phyloP scores from a whole-genome alignment of 108 stramenopile species.

The Nitzschia palea region DNA sequence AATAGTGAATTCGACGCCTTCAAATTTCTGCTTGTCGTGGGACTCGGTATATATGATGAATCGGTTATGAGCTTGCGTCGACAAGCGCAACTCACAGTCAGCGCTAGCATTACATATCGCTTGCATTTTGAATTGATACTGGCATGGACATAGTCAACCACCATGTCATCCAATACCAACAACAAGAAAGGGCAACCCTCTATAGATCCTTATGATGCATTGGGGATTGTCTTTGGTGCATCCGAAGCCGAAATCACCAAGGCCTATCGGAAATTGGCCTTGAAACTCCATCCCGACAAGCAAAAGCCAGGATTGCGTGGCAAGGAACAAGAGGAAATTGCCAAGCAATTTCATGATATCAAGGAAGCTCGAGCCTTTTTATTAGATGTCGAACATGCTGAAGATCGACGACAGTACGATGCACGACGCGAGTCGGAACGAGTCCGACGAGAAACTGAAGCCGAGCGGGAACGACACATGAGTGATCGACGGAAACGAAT shows the following conservation, averaged over 20 bases:
- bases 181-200: slow-evolving; percentile 50
- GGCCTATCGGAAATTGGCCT: slow-evolving; percentile 77
- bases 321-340: slow-evolving; percentile 9
- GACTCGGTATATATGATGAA: too few relatives aligned
- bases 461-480: slow-evolving; percentile 65
- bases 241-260: slow-evolving; percentile 72
- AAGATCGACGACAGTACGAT: slow-evolving; percentile 54
- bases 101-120: neutral
- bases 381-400: slow-evolving; percentile 58
- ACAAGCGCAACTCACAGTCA: too few relatives aligned
- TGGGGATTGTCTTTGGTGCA: slow-evolving; percentile 51
- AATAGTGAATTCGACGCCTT: too few relatives aligned
- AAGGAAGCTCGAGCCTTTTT: slow-evolving; percentile 65
- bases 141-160: neutral
- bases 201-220: slow-evolving; percentile 68
- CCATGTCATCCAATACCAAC: slow-evolving; percentile 17
- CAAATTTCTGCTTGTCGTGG: too few relatives aligned
- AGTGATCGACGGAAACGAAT: slow-evolving; percentile 62
- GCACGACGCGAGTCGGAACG: slow-evolving; percentile 60
- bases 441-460: slow-evolving; percentile 56
- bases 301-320: slow-evolving; percentile 30
- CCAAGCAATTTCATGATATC: slow-evolving; percentile 53
- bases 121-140: neutral
- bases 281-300: slow-evolving; percentile 96
- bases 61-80: too few relatives aligned